Evolutionary conservation across 2,329 filamentous ascomycete species (phyloP).

Genomic region (Thermothelomyces thermophilus): DNA sequence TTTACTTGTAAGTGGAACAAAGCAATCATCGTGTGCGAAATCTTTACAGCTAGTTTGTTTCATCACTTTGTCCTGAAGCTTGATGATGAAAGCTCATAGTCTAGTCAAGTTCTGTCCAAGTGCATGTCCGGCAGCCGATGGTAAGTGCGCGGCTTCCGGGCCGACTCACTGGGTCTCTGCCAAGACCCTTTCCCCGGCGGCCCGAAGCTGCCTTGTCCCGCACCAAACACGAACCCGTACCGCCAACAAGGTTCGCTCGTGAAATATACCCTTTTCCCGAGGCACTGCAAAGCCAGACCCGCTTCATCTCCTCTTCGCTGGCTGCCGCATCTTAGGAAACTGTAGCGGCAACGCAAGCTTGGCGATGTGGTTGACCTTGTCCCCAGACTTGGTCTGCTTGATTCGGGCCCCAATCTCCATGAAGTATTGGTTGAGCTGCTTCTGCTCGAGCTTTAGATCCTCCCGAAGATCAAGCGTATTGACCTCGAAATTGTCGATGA

Average conservation of each 20-base stretch:
- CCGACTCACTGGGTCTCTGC: too few relatives aligned
- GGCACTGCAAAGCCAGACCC: not conserved
- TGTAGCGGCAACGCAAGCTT: conserved; percentile 69
- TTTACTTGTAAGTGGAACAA: not conserved
- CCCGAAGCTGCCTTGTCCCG: too few relatives aligned
- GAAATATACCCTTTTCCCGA: not conserved
- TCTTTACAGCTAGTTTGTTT: not conserved
- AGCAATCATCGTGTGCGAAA: not conserved
- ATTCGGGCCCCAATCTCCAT: conserved; percentile 67
- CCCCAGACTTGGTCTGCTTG: conserved; percentile 53
- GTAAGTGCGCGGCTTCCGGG: too few relatives aligned
- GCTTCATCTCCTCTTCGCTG: conserved; percentile 25
- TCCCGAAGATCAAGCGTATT: conserved; percentile 63
- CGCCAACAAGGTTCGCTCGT: not conserved
- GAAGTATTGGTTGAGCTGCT: conserved; percentile 65
- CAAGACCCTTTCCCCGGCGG: too few relatives aligned
- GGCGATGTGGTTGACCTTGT: conserved; percentile 52
- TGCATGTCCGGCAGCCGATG: too few relatives aligned
- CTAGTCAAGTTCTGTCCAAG: not conserved
- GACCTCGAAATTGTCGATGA: conserved; percentile 67
- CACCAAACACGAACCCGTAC: too few relatives aligned
- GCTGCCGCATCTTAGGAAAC: conserved; percentile 61
- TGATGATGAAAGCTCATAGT: not conserved
- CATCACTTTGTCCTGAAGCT: not conserved
- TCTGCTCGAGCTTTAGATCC: conserved; percentile 66